A percentile compares a stretch with the other conserved stretches of the same genome.
Conservation (phyloP, 2,329 filamentous ascomycete species). For the Cercospora canescens region DNA sequence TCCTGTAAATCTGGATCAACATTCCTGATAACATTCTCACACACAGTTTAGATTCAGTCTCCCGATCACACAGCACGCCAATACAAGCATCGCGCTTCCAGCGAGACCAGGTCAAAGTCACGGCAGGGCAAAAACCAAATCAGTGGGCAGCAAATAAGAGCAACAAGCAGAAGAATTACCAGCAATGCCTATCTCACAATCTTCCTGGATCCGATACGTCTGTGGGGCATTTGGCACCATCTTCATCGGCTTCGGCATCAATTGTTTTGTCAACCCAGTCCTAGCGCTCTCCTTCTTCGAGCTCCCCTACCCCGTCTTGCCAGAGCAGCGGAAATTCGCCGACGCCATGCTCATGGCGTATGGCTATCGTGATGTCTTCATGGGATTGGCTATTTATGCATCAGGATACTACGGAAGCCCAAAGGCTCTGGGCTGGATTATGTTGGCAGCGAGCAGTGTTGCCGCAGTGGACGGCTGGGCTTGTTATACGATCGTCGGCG, state of each 20-base stretch:
- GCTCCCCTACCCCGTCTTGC: background rate
- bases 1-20: background rate
- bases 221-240: constrained; percentile 5
- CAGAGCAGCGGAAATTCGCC: constrained; percentile 1
- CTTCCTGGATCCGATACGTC: constrained; percentile 1
- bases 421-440: constrained; percentile 1
- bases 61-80: background rate
- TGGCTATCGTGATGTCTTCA: constrained; percentile 6
- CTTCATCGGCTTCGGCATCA: constrained; percentile 9
- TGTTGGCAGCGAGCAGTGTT: constrained; percentile 4
- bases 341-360: constrained; percentile 4
- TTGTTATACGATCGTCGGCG: background rate
- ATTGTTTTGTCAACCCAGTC: constrained; percentile 1
- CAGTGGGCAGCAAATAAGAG: background rate
- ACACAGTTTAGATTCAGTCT: too few species aligned
- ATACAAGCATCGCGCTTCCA: background rate
- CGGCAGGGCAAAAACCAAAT: background rate
- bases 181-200: constrained; percentile 8
- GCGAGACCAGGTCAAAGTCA: background rate
- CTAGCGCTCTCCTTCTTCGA: constrained; percentile 9
- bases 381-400: constrained; percentile 1
- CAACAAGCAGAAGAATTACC: background rate
- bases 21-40: background rate
- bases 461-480: constrained; percentile 3
- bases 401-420: background rate